Conservation (phyloP, 1,139 yeast genomes). For the Entelexis sorbosivorans region DNA sequence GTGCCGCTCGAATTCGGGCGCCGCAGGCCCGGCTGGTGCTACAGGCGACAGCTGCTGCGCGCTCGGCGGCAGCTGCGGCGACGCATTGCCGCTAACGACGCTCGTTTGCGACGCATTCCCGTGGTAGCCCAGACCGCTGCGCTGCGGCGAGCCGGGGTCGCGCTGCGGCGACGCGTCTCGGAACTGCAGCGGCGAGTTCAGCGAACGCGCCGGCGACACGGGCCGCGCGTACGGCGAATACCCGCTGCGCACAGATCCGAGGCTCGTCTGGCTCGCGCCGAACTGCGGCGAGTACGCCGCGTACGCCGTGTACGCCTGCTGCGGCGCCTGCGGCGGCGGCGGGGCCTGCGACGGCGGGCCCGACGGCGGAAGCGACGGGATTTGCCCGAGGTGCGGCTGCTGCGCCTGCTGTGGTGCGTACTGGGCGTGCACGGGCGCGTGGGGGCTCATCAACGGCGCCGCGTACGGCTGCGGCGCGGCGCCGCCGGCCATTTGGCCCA, state of each 20-base stretch:
- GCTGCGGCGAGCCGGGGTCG: conserved; percentile 16
- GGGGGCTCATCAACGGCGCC: background rate
- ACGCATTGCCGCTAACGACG: conserved; percentile 9
- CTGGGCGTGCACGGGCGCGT: background rate
- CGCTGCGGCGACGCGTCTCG: conserved; percentile 17
- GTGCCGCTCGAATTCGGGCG: conserved; percentile 54
- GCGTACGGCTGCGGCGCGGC: background rate
- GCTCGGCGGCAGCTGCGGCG: conserved; percentile 5
- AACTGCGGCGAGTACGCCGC: conserved; percentile 19
- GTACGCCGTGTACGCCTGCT: conserved; percentile 15
- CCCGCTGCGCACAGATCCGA: conserved; percentile 14
- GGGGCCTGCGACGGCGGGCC: conserved; percentile 6
- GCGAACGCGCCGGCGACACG: conserved; percentile 18
- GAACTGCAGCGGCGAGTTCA: conserved; percentile 19
- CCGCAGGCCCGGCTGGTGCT: conserved; percentile 9
- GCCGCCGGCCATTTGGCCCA: conserved; percentile 1
- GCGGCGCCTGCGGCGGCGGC: conserved; percentile 9
- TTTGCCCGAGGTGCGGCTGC: conserved; percentile 2
- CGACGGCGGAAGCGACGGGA: conserved; percentile 1
- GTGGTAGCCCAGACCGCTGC: conserved; percentile 16
- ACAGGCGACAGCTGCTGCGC: conserved; percentile 17
- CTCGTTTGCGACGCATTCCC: conserved; percentile 16
- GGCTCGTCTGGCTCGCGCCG: conserved; percentile 18
- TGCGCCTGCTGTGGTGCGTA: background rate
- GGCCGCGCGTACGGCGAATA: conserved; percentile 12